Evolutionary conservation across 139 green algal species (phyloP).

Genomic region (Eudorina sp.): DNA sequence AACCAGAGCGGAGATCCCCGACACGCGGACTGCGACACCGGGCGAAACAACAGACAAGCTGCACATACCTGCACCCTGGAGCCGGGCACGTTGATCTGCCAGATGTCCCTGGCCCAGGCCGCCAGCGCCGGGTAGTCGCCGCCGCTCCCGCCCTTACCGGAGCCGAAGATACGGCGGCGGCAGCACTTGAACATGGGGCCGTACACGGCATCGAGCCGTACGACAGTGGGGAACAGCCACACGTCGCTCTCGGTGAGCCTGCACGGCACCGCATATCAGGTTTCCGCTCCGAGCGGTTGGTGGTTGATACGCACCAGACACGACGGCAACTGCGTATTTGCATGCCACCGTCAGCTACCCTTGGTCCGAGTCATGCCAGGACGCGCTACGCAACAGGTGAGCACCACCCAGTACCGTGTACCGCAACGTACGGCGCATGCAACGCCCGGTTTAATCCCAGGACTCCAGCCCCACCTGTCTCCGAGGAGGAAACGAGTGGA

Average conservation of each 20-base stretch:
- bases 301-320: too few species aligned
- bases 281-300: not conserved
- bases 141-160: slow-evolving; percentile 54
- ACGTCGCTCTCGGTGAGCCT: slow-evolving; percentile 90
- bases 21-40: too few species aligned
- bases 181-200: slow-evolving; percentile 92
- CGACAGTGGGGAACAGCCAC: slow-evolving; percentile 88
- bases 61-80: slow-evolving; percentile 67
- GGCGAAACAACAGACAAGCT: too few species aligned
- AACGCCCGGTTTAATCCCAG: too few species aligned
- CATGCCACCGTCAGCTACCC: too few species aligned
- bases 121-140: slow-evolving; percentile 84
- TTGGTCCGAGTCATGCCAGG: too few species aligned
- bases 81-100: slow-evolving; percentile 68
- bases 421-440: too few species aligned
- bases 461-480: slow-evolving; percentile 63
- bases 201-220: slow-evolving; percentile 88
- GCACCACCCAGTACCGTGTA: too few species aligned
- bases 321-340: too few species aligned
- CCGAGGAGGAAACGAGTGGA: slow-evolving; percentile 82
- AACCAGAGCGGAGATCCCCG: too few species aligned
- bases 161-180: slow-evolving; percentile 29
- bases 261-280: not conserved
- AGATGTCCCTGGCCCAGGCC: slow-evolving; percentile 89
- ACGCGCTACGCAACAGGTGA: too few species aligned